These are phyloP conservation scores for cucumber (Cucumis sativus) DNA, from an alignment of 306 rosid genomes.

Conservation along the genomic window Cucumber_9930_V3 NC_026661.2:18891001-18891500, in stretches of 20 bases:
- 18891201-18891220: background rate
- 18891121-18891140: background rate
- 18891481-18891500: background rate
- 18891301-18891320: background rate
- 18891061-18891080: background rate
- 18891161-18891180: background rate
- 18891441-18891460: background rate
- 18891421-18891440: background rate
- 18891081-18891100: background rate
- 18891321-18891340: background rate
- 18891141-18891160: constrained; percentile 5
- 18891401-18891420: background rate
- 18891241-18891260: background rate
- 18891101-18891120: background rate
- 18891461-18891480: background rate
- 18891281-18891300: too few relatives aligned
- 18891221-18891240: background rate
- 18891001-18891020: background rate
- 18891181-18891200: background rate
- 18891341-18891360: background rate
- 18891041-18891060: background rate
- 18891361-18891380: background rate
- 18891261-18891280: background rate
- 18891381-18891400: background rate
- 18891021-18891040: background rate